These are phyloP conservation scores for Lodderomyces margitis DNA, from an alignment of 1,139 yeast genomes.

Conservation along the genomic window DNA sequence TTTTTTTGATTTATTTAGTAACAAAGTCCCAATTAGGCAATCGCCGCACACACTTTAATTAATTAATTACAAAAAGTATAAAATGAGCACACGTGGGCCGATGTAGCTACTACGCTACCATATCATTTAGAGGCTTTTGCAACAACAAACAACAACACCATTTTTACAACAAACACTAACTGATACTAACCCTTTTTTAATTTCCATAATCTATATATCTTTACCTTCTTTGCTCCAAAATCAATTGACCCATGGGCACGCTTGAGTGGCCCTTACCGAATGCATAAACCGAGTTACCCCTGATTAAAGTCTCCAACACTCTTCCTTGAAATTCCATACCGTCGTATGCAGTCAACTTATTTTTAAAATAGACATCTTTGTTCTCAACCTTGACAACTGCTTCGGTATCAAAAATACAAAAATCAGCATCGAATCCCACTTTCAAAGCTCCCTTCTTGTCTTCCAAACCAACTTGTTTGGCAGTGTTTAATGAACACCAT, in stretches of 20 bases:
- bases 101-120: neutral
- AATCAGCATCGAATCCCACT: constrained; percentile 83
- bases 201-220: neutral
- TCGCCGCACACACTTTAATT: neutral
- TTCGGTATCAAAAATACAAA: constrained; percentile 72
- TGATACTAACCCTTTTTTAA: neutral
- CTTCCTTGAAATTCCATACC: constrained; percentile 68
- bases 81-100: neutral
- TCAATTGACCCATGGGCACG: constrained; percentile 54
- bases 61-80: neutral
- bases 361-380: constrained; percentile 66
- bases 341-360: constrained; percentile 83
- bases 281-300: constrained; percentile 70
- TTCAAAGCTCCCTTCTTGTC: constrained; percentile 70
- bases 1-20: no score
- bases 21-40: neutral
- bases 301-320: constrained; percentile 72
- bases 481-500: constrained; percentile 84
- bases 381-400: constrained; percentile 56
- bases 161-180: neutral
- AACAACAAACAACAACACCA: neutral
- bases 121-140: neutral
- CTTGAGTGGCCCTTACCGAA: constrained; percentile 55
- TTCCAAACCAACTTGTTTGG: constrained; percentile 76
- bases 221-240: constrained; percentile 52